phyloP scores from a whole-genome alignment of 148 eudicot species.

The Arctostaphylos glauca region DNA sequence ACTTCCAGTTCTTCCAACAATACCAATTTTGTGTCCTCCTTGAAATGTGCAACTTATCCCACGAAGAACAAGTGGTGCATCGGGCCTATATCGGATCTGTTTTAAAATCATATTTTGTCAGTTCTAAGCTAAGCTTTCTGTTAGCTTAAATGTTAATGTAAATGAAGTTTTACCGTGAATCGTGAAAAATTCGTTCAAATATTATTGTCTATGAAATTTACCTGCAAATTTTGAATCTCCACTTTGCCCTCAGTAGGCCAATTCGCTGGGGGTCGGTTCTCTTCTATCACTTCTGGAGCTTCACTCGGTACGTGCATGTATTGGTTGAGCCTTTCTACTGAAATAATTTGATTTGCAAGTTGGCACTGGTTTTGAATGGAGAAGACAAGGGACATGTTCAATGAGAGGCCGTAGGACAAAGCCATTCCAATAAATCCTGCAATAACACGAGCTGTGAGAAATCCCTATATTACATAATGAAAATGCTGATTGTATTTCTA shows the following conservation, averaged over 20 bases:
- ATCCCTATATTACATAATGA: background rate
- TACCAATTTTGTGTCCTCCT: conserved; percentile 23
- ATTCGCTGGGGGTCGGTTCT: conserved; percentile 16
- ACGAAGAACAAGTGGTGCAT: conserved; percentile 19
- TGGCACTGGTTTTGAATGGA: conserved; percentile 85
- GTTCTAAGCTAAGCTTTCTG: background rate
- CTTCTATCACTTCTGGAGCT: conserved; percentile 76
- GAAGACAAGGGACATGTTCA: conserved; percentile 63
- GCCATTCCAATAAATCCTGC: conserved; percentile 98
- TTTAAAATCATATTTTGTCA: background rate
- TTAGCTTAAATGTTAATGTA: background rate
- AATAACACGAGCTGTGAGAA: background rate
- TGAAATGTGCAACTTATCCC: conserved; percentile 7
- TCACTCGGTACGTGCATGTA: conserved; percentile 84
- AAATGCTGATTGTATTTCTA: background rate
- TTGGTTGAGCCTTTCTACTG: conserved; percentile 88
- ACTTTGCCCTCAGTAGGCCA: conserved; percentile 7
- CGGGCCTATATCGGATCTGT: conserved; percentile 16
- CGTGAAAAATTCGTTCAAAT: background rate
- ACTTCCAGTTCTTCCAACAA: conserved; percentile 25
- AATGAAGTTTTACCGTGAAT: background rate
- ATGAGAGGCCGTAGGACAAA: conserved; percentile 84
- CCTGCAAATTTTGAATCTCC: conserved; percentile 15
- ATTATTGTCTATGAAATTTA: background rate
- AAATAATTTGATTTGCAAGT: conserved; percentile 71